Evolutionary conservation across 73 alveolate genomes (phyloP).

Genomic region (Paramecium primaurelia): DNA sequence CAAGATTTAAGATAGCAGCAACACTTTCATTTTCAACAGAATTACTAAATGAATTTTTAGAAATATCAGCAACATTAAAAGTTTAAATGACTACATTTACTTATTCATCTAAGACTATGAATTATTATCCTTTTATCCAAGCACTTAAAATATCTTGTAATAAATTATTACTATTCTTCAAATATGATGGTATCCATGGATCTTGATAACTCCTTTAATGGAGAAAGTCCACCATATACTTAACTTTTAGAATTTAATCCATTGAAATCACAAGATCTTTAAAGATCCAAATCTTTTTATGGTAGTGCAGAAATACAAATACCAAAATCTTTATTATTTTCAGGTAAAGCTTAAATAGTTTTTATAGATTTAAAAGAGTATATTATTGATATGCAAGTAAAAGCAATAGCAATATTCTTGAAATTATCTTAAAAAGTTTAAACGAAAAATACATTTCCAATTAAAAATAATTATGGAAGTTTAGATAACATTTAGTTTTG

Average conservation of each 20-base stretch:
- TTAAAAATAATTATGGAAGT: neutral
- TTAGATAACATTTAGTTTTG: neutral
- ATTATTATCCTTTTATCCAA: constrained; percentile 36
- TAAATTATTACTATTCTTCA: neutral
- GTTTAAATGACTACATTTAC: neutral
- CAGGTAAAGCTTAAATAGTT: neutral
- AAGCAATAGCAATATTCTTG: neutral
- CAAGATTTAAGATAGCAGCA: neutral
- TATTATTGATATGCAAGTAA: neutral
- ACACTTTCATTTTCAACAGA: neutral
- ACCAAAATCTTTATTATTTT: neutral
- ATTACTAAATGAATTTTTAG: neutral
- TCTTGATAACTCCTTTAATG: neutral
- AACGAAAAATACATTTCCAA: neutral
- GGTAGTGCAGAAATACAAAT: constrained; percentile 9
- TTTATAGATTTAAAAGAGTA: neutral
- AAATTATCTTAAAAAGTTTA: neutral
- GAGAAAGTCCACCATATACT: constrained; percentile 12
- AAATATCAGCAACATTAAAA: neutral
- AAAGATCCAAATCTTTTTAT: neutral
- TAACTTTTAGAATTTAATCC: neutral
- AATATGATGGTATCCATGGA: neutral
- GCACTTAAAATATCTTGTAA: neutral
- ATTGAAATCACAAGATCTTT: neutral
- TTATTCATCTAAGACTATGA: constrained; percentile 20